Evolutionary conservation across 2,329 filamentous ascomycete species (phyloP), one percentile per base, ranked within the genome.

Genomic region (Xylaria sp.): DNA sequence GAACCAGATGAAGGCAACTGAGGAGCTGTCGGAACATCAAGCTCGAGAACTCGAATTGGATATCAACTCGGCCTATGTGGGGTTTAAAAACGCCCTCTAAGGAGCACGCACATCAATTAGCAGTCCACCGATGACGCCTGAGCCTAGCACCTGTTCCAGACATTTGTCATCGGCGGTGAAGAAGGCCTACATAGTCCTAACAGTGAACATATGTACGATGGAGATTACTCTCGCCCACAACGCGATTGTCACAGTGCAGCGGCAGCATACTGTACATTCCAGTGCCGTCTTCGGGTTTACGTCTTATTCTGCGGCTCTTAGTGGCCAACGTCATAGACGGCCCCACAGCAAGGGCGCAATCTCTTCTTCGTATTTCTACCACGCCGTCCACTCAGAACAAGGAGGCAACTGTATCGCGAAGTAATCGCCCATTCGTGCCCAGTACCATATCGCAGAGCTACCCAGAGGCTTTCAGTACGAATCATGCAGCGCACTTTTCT

Each of bases 1-100:
- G 67, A 99, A 99, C 75, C 94, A 97, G 79, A 98, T 99, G 95
- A 92, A 92, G 74, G 95, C 94, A 8, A 93, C 92, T 1, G 94
- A 98, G 72, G 93, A 97, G 76, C 78, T 99, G 69, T 89, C 86
- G 70, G 91, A 96, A 72, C 89, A 94, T 61, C 92, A 97, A 78
- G 91, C 91, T 5, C 84, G 94, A 60, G 93, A 99, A 77, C 80
- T 98, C 69, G 91, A 95, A 69, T 87, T 97, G 76, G 94, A 98
- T 75, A 96, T 98, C 73, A 92, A 97, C 74, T 89, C 92, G 73
- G 94, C 94, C 42, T 98, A 98, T 74, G 89, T 94, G 71, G 94
- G 94, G 1, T 98, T 98, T 78, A 96, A 97, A 78, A 87, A 85
- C 54, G 92, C 88, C 3, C 80, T 96, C 40, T 66, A 31, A 56